Percentiles rank a stretch among this genome's conserved stretches.
phyloP scores from a whole-genome alignment of 495 filamentous ascomycete species.

The Penicillium simplicissimum region DNA sequence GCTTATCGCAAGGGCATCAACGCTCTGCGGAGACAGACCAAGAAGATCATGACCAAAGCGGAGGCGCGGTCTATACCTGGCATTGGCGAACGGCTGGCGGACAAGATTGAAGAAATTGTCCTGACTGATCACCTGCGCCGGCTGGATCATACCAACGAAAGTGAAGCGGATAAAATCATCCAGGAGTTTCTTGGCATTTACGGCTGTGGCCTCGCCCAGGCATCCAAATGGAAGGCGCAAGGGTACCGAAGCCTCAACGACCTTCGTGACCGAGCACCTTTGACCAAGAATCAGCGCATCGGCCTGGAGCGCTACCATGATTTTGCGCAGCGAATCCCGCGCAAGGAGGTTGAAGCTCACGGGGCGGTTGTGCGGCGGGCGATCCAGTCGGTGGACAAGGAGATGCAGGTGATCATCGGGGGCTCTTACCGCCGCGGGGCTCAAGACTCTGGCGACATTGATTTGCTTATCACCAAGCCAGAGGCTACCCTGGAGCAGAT shows the following conservation, averaged over 20 bases:
- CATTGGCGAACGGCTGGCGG: constrained; percentile 75
- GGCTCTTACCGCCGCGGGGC: constrained; percentile 88
- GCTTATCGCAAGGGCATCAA: constrained; percentile 82
- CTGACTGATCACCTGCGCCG: constrained; percentile 71
- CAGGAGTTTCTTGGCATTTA: constrained; percentile 77
- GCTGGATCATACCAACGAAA: constrained; percentile 65
- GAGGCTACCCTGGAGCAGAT: constrained; percentile 58
- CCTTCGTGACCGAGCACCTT: constrained; percentile 58
- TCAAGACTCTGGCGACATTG: constrained; percentile 74
- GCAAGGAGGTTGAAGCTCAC: constrained; percentile 72
- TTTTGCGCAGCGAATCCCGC: constrained; percentile 79
- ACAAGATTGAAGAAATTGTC: constrained; percentile 91
- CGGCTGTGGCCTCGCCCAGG: constrained; percentile 70
- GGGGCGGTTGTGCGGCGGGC: constrained; percentile 65
- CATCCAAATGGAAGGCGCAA: constrained; percentile 74
- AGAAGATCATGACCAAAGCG: constrained; percentile 64
- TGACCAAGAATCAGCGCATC: constrained; percentile 74
- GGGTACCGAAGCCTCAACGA: constrained; percentile 78
- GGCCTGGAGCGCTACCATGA: constrained; percentile 84
- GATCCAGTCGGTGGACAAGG: constrained; percentile 60
- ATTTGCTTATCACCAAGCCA: constrained; percentile 79
- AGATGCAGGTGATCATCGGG: constrained; percentile 68
- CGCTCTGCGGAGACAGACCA: constrained; percentile 65
- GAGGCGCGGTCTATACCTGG: constrained; percentile 69
- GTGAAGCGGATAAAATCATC: constrained; percentile 64